Conservation (phyloP, 306 rosid genomes). For the Sicyos baderoa region DNA sequence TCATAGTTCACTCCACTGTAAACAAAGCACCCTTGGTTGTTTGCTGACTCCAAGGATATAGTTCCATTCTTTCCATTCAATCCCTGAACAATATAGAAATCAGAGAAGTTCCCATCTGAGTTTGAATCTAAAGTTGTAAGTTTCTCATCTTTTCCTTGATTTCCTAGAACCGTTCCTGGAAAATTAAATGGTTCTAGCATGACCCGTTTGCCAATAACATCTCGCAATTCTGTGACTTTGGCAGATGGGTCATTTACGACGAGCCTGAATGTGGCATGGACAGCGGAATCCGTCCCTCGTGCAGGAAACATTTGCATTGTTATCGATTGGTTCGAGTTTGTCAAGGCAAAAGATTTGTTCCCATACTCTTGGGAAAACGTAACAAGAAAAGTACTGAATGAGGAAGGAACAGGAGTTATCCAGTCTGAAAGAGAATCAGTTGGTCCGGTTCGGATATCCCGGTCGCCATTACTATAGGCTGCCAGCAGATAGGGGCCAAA, state of each 20-base stretch:
- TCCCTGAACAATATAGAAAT: slow-evolving; percentile 45
- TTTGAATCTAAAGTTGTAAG: slow-evolving; percentile 34
- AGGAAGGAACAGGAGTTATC: slow-evolving; percentile 60
- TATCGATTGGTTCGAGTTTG: slow-evolving; percentile 45
- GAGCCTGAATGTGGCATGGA: slow-evolving; percentile 68
- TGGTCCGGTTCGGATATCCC: slow-evolving; percentile 42
- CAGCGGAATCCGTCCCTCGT: slow-evolving; percentile 41
- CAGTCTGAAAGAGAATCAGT: slow-evolving; percentile 33
- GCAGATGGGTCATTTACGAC: slow-evolving; percentile 27
- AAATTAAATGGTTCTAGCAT: slow-evolving; percentile 56
- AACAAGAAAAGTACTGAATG: slow-evolving; percentile 39
- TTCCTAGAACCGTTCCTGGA: slow-evolving; percentile 59
- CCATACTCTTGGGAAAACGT: slow-evolving; percentile 38
- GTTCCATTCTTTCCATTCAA: slow-evolving; percentile 51
- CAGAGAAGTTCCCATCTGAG: slow-evolving; percentile 25
- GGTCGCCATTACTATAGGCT: slow-evolving; percentile 44
- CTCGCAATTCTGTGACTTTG: slow-evolving; percentile 16
- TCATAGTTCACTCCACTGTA: slow-evolving; percentile 23
- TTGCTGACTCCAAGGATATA: slow-evolving; percentile 47
- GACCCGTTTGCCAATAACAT: slow-evolving; percentile 32
- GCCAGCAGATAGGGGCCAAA: slow-evolving; percentile 76
- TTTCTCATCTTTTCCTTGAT: slow-evolving; percentile 36
- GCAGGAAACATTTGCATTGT: slow-evolving; percentile 37
- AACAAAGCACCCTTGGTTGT: slow-evolving; percentile 52
- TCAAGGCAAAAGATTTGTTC: slow-evolving; percentile 35